A percentile compares a stretch with the other conserved stretches of the same genome.
These are phyloP conservation scores for Cetradonia linearis DNA, from an alignment of 495 filamentous ascomycete genomes.

Conservation along the genomic window DNA sequence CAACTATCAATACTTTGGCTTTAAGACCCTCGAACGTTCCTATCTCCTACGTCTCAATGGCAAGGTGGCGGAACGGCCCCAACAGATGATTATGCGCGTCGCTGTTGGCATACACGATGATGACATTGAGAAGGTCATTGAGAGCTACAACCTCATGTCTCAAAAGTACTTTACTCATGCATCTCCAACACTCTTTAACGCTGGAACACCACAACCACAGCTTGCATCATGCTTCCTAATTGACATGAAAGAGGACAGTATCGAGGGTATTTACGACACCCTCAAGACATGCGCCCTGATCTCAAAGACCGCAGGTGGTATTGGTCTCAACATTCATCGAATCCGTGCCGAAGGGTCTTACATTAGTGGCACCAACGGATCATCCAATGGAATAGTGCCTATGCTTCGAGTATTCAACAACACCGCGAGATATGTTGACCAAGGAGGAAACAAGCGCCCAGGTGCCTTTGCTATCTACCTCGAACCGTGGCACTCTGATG, in stretches of 20 bases:
- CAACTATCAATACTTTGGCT: conserved; percentile 99
- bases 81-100: conserved; percentile 99
- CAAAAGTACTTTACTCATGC: conserved; percentile 96
- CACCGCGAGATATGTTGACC: conserved; percentile 95
- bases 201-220: conserved; percentile 86
- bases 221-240: conserved; percentile 95
- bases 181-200: conserved; percentile 95
- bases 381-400: conserved; percentile 92
- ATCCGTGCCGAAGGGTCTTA: conserved; percentile 96
- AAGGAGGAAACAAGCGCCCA: conserved; percentile 98
- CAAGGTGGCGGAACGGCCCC: conserved; percentile 89
- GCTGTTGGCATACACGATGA: conserved; percentile 93
- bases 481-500: conserved; percentile 98
- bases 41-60: conserved; percentile 89
- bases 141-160: conserved; percentile 98
- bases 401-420: conserved; percentile 99
- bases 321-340: conserved; percentile 88
- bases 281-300: conserved; percentile 99
- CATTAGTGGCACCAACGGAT: conserved; percentile 94
- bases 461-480: conserved; percentile 98
- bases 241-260: conserved; percentile 98
- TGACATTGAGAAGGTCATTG: conserved; percentile 83
- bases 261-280: conserved; percentile 98
- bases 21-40: conserved; percentile 97
- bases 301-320: conserved; percentile 96